phyloP scores from a whole-genome alignment of 176 grass and related monocot species.

The Calamus simplicifolius region DNA sequence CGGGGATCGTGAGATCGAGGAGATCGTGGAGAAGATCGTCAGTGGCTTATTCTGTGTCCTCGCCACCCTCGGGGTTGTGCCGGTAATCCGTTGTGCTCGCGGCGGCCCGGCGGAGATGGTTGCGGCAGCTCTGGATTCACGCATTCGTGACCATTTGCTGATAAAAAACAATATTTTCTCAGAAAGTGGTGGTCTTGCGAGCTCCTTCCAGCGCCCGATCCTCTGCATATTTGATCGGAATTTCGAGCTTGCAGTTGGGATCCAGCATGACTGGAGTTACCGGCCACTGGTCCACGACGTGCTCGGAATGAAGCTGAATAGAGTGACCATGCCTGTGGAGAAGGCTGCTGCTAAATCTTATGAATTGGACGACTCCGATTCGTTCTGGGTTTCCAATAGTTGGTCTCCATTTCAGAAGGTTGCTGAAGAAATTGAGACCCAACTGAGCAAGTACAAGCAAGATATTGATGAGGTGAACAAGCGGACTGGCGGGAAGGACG shows the following conservation, averaged over 20 bases:
- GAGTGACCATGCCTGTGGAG: conserved; percentile 33
- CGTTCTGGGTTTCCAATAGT: conserved; percentile 79
- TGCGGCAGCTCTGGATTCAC: conserved; percentile 44
- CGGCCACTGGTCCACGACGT: conserved; percentile 78
- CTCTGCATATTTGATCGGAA: conserved; percentile 82
- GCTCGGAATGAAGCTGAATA: conserved; percentile 67
- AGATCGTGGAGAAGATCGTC: conserved; percentile 51
- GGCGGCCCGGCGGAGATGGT: conserved; percentile 89
- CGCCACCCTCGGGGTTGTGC: conserved; percentile 65
- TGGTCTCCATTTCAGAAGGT: conserved; percentile 86
- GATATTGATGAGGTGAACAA: conserved; percentile 91
- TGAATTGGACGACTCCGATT: conserved; percentile 75
- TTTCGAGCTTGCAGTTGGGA: conserved; percentile 64
- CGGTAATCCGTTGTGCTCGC: conserved; percentile 68
- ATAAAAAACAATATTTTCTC: conserved; percentile 81
- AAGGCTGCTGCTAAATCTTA: conserved; percentile 55
- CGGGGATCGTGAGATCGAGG: conserved; percentile 58
- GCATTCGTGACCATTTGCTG: conserved; percentile 70
- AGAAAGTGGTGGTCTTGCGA: conserved; percentile 33
- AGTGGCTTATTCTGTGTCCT: conserved; percentile 68
- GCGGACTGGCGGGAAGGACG: conserved; percentile 51
- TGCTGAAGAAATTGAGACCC: conserved; percentile 63
- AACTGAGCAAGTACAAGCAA: conserved; percentile 89
- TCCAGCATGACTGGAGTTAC: conserved; percentile 96
- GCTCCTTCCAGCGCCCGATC: conserved; percentile 69